phyloP scores from a whole-genome alignment of 129 eudicot species.

The Silybum marianum region DNA sequence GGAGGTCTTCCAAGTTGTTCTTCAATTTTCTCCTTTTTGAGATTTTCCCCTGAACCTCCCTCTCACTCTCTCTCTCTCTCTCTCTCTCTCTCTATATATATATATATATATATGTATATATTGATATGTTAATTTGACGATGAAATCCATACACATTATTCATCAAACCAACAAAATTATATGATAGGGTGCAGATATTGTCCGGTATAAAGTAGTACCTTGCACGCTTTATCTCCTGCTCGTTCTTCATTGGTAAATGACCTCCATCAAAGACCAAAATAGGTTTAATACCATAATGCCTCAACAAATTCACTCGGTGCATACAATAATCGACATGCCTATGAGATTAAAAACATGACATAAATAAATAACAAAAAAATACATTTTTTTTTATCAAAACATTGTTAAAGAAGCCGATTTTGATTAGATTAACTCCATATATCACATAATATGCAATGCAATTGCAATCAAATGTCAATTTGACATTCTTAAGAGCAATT shows the following conservation, averaged over 20 bases:
- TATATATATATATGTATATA: too few species aligned
- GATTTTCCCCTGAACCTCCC: too few species aligned
- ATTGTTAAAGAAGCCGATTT: background rate
- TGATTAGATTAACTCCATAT: background rate
- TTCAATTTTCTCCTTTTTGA: too few species aligned
- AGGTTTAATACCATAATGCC: conserved; percentile 88
- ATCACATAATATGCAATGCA: background rate
- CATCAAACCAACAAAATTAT: conserved; percentile 5
- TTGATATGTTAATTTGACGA: background rate
- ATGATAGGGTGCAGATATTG: background rate
- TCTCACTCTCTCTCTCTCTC: too few species aligned
- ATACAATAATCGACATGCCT: conserved; percentile 96
- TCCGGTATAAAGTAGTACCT: conserved; percentile 43
- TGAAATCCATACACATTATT: background rate
- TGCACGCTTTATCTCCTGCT: conserved; percentile 91
- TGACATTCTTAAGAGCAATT: background rate
- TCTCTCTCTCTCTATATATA: too few species aligned
- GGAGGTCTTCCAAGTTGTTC: too few species aligned
- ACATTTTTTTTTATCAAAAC: background rate
- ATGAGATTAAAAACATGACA: conserved; percentile 2
- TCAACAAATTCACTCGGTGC: conserved; percentile 94
- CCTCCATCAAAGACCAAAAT: conserved; percentile 96
- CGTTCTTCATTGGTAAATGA: conserved; percentile 87
- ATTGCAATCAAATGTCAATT: conserved; percentile 1
- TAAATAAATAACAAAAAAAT: background rate